phyloP scores from a whole-genome alignment of 306 rosid species.

The Ochetophila trinervis region DNA sequence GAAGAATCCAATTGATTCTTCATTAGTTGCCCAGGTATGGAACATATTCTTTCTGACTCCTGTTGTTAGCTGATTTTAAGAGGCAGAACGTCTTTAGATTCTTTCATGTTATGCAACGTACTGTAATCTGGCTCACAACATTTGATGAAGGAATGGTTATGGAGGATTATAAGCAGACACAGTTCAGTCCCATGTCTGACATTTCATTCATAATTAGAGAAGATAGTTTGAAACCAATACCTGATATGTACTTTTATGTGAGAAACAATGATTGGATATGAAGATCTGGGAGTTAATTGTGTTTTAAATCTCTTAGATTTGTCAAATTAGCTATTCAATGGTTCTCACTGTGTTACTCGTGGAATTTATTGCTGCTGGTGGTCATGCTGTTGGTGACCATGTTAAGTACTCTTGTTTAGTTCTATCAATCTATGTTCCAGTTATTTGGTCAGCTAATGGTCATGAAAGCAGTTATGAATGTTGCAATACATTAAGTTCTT shows the following conservation, averaged over 20 bases:
- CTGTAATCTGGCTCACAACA: not conserved
- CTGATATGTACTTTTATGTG: not conserved
- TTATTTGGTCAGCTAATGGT: not conserved
- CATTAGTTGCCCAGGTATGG: constrained; percentile 53
- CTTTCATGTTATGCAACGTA: not conserved
- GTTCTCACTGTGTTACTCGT: too few relatives aligned
- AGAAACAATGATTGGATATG: not conserved
- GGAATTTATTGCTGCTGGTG: too few relatives aligned
- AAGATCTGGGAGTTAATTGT: not conserved
- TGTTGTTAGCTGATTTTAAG: constrained; percentile 5
- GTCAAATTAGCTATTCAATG: too few relatives aligned
- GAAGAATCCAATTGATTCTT: constrained; percentile 50
- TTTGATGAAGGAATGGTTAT: constrained; percentile 6
- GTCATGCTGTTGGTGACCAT: not conserved
- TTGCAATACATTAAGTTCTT: not conserved
- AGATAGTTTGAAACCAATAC: not conserved
- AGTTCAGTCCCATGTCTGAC: not conserved
- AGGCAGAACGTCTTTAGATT: not conserved
- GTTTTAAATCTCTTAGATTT: too few relatives aligned
- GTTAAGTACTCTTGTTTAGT: not conserved
- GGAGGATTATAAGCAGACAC: not conserved
- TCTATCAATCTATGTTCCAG: not conserved
- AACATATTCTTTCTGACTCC: not conserved
- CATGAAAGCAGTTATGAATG: not conserved
- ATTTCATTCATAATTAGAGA: constrained; percentile 8